Evolutionary conservation across 2,329 filamentous ascomycete genomes (phyloP), one percentile per base, ranked within the genome.

Genomic region (Paecilomyces fulvus): DNA sequence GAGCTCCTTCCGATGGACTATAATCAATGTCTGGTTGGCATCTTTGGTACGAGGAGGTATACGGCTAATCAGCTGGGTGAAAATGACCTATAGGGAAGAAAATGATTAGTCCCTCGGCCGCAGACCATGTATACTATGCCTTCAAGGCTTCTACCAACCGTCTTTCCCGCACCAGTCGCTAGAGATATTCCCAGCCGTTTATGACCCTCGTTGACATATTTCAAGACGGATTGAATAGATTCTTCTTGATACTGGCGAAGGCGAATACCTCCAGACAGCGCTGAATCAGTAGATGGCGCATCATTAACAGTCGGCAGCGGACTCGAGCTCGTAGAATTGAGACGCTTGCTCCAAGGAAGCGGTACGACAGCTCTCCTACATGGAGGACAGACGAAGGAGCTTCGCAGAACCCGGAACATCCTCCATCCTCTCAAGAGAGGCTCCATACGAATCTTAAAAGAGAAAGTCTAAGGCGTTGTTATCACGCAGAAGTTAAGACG

Each of bases 1-100:
- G 1, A 99, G 83, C 74, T 99, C 94, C 52, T 90, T 85, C 28
- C 94, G 86, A 72, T 99, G 94, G 14, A 91, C 94, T 49, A 99
- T 79, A 61, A 99, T 95, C 57, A 99, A 80, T 0, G 92, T 95
- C 68, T 90, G 90, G 1, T 83, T 83, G 21, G 86, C 87, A 58
- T 75, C 68, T 30, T 80, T 70, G 53, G 78, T 76, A 10, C 77
- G 78, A 5, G 85, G 73, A 54, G 77, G 72, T 53, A 97, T 79
- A 57, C 89, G 87, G 65, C 89, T 85, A 60, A 99, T 95, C 50
- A 99, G 81, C 69, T 96, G 91, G 11, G 92, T 97, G 75, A 99
- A 99, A 64, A 99, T 92, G 68, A 99, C 86, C 88, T 90, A 62
- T 14, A 63, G 53, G 25, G 20, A 54, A n/a, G 12, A 14, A 28